These are phyloP conservation scores for Ophiostoma ips DNA, from an alignment of 2,329 filamentous ascomycete genomes.

Conservation along the genomic window DNA sequence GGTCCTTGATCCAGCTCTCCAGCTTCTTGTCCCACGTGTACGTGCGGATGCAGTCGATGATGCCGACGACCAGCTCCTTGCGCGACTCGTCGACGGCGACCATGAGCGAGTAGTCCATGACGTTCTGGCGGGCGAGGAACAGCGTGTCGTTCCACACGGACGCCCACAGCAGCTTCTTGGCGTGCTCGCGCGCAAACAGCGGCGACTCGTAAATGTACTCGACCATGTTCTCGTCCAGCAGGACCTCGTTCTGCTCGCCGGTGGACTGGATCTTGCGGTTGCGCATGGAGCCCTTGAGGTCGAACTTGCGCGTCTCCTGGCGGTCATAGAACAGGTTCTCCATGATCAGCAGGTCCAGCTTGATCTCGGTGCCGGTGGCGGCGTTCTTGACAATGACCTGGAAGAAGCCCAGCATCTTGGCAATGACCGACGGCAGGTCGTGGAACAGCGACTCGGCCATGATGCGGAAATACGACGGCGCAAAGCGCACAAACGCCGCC, in stretches of 20 bases:
- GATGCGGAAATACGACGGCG: conserved; percentile 91
- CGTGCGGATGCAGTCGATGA: conserved; percentile 95
- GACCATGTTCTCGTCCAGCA: conserved; percentile 96
- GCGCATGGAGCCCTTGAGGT: conserved; percentile 95
- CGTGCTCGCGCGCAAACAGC: conserved; percentile 87
- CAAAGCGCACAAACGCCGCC: conserved; percentile 85
- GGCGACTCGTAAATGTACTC: conserved; percentile 98
- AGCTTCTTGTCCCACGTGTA: conserved; percentile 99
- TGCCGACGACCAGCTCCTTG: conserved; percentile 89
- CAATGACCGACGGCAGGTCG: conserved; percentile 87
- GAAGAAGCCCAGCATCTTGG: conserved; percentile 98
- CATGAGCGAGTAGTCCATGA: conserved; percentile 99
- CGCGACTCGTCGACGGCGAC: conserved; percentile 84
- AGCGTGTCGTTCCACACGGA: conserved; percentile 97
- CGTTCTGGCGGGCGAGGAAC: conserved; percentile 85
- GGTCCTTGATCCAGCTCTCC: conserved; percentile 99
- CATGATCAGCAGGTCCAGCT: conserved; percentile 87
- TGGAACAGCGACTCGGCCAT: conserved; percentile 96
- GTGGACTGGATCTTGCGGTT: conserved; percentile 96
- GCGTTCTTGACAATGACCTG: conserved; percentile 96
- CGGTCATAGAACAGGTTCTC: conserved; percentile 98
- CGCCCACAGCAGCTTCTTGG: conserved; percentile 79
- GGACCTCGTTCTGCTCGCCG: conserved; percentile 88
- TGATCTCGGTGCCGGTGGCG: conserved; percentile 78
- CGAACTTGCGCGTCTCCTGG: conserved; percentile 76